These are phyloP conservation scores for Ogataea neopini DNA, from an alignment of 805 yeast genomes.

Conservation along the genomic window DNA sequence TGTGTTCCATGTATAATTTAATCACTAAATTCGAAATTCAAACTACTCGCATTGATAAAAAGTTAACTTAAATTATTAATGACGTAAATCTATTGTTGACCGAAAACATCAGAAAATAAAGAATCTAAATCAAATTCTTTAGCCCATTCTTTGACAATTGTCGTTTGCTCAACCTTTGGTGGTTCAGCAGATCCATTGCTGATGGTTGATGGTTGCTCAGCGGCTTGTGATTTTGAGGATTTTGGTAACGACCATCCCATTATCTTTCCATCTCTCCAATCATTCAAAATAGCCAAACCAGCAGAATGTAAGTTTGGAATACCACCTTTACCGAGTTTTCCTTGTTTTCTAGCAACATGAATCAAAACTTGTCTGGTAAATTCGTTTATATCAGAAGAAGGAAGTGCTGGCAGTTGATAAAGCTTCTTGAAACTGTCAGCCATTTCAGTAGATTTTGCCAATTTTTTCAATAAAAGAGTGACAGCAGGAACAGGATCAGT, in stretches of 20 bases:
- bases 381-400: constrained; percentile 69
- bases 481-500: constrained; percentile 85
- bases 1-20: constrained; percentile 1
- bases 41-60: background rate
- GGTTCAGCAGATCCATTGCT: constrained; percentile 41
- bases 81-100: constrained; percentile 3
- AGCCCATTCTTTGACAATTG: constrained; percentile 88
- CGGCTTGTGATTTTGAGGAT: constrained; percentile 37
- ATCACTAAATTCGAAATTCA: background rate
- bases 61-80: background rate
- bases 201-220: constrained; percentile 31
- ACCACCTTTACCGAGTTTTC: constrained; percentile 91
- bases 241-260: constrained; percentile 86
- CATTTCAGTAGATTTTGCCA: constrained; percentile 73
- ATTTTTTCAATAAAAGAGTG: constrained; percentile 69
- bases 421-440: constrained; percentile 70
- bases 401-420: constrained; percentile 80
- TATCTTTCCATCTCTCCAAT: constrained; percentile 97
- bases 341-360: constrained; percentile 89
- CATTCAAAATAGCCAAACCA: constrained; percentile 77
- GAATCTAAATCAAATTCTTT: constrained; percentile 92
- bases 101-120: constrained; percentile 51
- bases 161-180: constrained; percentile 59
- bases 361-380: constrained; percentile 85
- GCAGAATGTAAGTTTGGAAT: constrained; percentile 87